phyloP scores from a whole-genome alignment of 83 land plant species.

The Thuja plicata region DNA sequence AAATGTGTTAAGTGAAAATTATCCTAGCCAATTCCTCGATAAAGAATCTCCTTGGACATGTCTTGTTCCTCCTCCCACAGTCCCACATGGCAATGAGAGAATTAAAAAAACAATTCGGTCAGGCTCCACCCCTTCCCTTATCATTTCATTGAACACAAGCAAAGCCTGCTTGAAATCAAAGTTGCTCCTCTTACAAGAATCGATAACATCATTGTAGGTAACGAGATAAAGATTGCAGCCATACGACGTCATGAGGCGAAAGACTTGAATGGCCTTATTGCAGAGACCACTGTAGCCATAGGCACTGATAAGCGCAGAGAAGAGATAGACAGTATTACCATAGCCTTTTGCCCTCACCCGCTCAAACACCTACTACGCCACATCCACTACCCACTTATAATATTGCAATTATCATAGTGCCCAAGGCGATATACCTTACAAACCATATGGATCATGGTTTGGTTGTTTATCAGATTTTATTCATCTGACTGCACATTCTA shows the following conservation, averaged over 20 bases:
- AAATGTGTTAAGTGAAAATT: conserved; percentile 89
- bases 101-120: conserved; percentile 94
- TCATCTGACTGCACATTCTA: too few species aligned
- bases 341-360: conserved; percentile 56
- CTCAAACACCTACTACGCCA: conserved; percentile 72
- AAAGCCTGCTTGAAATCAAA: conserved; percentile 58
- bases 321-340: conserved; percentile 79
- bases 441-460: too few species aligned
- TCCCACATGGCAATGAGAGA: conserved; percentile 83
- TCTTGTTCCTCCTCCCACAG: conserved; percentile 72
- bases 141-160: conserved; percentile 79
- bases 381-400: too few species aligned
- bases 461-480: too few species aligned
- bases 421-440: too few species aligned
- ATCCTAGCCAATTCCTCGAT: conserved; percentile 75
- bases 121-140: conserved; percentile 71
- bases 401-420: too few species aligned
- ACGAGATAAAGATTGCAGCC: conserved; percentile 87
- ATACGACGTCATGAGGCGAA: conserved; percentile 69
- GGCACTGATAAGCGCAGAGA: conserved; percentile 88
- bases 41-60: conserved; percentile 77
- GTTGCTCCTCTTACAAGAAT: conserved; percentile 95
- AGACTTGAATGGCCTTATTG: conserved; percentile 64
- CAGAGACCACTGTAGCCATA: conserved; percentile 79
- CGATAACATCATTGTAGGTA: conserved; percentile 88